Percentiles rank a stretch among this genome's conserved stretches.
Conservation (phyloP, 208 protist species). For the Tritrichomonas foetus region DNA sequence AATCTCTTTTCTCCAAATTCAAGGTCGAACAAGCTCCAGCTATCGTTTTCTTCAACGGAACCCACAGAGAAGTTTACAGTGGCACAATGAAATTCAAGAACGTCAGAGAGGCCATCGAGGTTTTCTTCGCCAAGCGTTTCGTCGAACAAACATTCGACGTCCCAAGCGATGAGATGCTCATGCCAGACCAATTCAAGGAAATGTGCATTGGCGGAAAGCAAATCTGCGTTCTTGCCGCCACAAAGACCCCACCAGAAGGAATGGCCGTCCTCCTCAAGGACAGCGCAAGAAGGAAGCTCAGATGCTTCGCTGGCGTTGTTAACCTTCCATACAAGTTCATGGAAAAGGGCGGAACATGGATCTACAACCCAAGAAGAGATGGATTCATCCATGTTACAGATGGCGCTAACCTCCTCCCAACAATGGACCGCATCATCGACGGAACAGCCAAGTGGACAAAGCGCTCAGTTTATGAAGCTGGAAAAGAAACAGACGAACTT, state of each 20-base stretch:
- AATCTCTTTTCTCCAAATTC: not conserved
- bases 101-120: not conserved
- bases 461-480: not conserved
- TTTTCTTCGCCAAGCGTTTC: not conserved
- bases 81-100: not conserved
- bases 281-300: not conserved
- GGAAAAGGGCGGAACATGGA: not conserved
- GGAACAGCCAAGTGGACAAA: slow-evolving; percentile 3
- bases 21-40: not conserved
- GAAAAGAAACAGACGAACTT: not conserved
- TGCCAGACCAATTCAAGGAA: not conserved
- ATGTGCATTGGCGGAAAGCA: not conserved
- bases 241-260: not conserved
- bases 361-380: not conserved
- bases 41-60: slow-evolving; percentile 21
- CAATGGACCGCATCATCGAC: not conserved
- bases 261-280: not conserved
- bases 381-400: not conserved
- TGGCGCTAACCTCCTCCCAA: not conserved
- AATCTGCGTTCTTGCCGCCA: not conserved
- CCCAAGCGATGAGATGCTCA: not conserved
- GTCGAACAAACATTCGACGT: not conserved
- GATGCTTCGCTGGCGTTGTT: not conserved
- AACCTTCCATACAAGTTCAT: not conserved
- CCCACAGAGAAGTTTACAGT: not conserved